Conservation (phyloP, 805 yeast genomes). For the Candida methanosorbosa region DNA sequence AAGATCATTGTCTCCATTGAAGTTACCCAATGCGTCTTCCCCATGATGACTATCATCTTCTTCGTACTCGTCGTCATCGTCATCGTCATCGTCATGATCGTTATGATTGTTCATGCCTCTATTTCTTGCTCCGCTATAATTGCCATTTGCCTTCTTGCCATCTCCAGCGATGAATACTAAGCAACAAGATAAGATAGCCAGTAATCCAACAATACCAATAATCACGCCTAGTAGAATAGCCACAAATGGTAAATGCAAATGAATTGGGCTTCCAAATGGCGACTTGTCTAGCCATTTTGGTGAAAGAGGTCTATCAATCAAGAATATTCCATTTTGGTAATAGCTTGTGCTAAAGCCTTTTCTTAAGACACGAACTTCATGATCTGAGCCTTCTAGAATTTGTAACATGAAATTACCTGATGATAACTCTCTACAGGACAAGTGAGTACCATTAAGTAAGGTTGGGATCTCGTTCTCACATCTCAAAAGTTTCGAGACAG, state of each 20-base stretch:
- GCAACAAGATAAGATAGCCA: slow-evolving; percentile 25
- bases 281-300: slow-evolving; percentile 47
- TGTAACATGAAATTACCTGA: slow-evolving; percentile 29
- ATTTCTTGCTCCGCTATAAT: neutral
- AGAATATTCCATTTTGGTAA: slow-evolving; percentile 43
- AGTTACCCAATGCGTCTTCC: too few relatives aligned
- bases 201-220: slow-evolving; percentile 42
- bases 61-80: too few relatives aligned
- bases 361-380: slow-evolving; percentile 48
- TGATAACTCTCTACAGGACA: slow-evolving; percentile 34
- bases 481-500: slow-evolving; percentile 34
- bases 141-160: slow-evolving; percentile 1
- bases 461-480: slow-evolving; percentile 42
- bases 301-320: slow-evolving; percentile 61
- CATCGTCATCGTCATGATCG: too few relatives aligned
- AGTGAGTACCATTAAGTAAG: slow-evolving; percentile 32
- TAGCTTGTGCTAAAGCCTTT: slow-evolving; percentile 49
- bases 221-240: slow-evolving; percentile 63
- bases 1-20: too few relatives aligned
- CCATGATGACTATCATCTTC: too few relatives aligned
- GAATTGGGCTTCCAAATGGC: slow-evolving; percentile 33
- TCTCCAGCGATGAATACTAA: slow-evolving; percentile 22
- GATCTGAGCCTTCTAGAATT: slow-evolving; percentile 39
- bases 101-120: too few relatives aligned
- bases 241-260: slow-evolving; percentile 54